A percentile compares a stretch with the other conserved stretches of the same genome.
These are phyloP conservation scores for Hypsizygus ulmarius DNA, from an alignment of 1,284 basidiomycete genomes.

Conservation along the genomic window DNA sequence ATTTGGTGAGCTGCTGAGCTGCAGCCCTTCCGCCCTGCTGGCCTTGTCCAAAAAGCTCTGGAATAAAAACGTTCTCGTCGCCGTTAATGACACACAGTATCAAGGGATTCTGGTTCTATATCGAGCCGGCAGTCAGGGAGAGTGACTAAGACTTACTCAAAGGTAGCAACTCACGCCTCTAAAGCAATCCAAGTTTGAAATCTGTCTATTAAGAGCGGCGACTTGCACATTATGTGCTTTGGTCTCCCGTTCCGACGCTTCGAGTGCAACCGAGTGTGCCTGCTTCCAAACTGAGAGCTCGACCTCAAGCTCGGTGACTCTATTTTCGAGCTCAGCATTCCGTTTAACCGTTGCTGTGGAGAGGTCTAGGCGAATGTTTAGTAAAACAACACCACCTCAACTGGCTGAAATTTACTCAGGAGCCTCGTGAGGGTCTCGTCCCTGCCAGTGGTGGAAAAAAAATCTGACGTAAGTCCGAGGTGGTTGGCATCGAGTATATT, in stretches of 20 bases:
- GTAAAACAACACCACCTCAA: slow-evolving; percentile 9
- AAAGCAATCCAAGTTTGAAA: slow-evolving; percentile 53
- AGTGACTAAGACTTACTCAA: slow-evolving; percentile 2
- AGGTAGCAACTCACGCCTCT: slow-evolving; percentile 45
- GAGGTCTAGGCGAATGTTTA: slow-evolving; percentile 43
- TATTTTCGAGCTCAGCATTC: slow-evolving; percentile 58
- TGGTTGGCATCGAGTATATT: slow-evolving; percentile 3
- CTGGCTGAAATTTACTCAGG: slow-evolving; percentile 41
- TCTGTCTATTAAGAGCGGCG: slow-evolving; percentile 56
- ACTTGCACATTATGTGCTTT: slow-evolving; percentile 64
- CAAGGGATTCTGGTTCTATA: slow-evolving; percentile 59
- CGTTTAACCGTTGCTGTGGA: slow-evolving; percentile 60
- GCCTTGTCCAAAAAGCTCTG: slow-evolving; percentile 56
- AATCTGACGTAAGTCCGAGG: slow-evolving; percentile 19
- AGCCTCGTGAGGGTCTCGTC: slow-evolving; percentile 61
- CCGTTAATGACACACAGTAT: slow-evolving; percentile 75
- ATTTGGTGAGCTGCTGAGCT: slow-evolving; percentile 63
- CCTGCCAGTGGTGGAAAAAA: slow-evolving; percentile 40
- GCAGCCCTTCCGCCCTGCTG: slow-evolving; percentile 65
- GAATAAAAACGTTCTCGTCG: slow-evolving; percentile 64
- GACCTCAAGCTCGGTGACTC: slow-evolving; percentile 63
- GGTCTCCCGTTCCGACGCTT: slow-evolving; percentile 56
- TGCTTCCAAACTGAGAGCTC: slow-evolving; percentile 70
- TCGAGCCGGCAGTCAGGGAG: slow-evolving; percentile 5
- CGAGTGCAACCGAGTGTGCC: slow-evolving; percentile 57